Conservation (phyloP, 1,139 yeast genomes). For the Magnusiomyces fungicola region DNA sequence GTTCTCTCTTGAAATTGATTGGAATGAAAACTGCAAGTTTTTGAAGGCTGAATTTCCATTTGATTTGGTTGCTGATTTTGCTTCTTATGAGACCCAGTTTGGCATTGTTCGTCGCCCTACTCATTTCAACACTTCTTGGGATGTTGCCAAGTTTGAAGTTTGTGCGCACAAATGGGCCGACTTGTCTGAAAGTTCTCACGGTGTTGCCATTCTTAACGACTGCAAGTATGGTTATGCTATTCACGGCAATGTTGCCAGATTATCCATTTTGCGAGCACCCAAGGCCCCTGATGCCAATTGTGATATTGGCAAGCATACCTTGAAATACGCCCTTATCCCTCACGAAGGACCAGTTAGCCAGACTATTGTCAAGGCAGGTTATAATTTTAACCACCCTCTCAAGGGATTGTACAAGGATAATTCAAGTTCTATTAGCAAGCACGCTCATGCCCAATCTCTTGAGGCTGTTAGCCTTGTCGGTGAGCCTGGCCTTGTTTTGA, state of each 20-base stretch:
- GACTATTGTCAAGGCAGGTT: slow-evolving; percentile 65
- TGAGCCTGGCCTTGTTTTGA: slow-evolving; percentile 53
- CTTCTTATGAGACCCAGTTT: slow-evolving; percentile 87
- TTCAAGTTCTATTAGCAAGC: slow-evolving; percentile 12
- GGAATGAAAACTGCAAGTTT: slow-evolving; percentile 86
- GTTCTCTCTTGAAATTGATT: slow-evolving; percentile 64
- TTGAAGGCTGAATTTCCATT: slow-evolving; percentile 94
- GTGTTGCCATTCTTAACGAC: slow-evolving; percentile 80
- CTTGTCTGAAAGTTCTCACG: slow-evolving; percentile 75
- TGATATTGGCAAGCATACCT: slow-evolving; percentile 82
- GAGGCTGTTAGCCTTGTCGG: slow-evolving; percentile 36
- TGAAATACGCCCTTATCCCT: slow-evolving; percentile 79
- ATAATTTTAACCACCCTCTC: slow-evolving; percentile 66
- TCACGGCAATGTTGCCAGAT: slow-evolving; percentile 81
- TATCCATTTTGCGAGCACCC: slow-evolving; percentile 76
- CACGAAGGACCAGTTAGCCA: slow-evolving; percentile 60
- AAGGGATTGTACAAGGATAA: slow-evolving; percentile 17
- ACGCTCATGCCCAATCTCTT: slow-evolving; percentile 14
- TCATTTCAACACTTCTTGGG: slow-evolving; percentile 93
- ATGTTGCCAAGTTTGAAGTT: slow-evolving; percentile 91
- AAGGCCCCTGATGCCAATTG: slow-evolving; percentile 90
- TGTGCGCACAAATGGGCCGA: slow-evolving; percentile 94
- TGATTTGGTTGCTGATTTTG: slow-evolving; percentile 63
- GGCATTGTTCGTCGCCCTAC: slow-evolving; percentile 89
- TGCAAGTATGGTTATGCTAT: slow-evolving; percentile 87